phyloP scores from a whole-genome alignment of 2,329 filamentous ascomycete species.

The Mycosphaerella sp. region DNA sequence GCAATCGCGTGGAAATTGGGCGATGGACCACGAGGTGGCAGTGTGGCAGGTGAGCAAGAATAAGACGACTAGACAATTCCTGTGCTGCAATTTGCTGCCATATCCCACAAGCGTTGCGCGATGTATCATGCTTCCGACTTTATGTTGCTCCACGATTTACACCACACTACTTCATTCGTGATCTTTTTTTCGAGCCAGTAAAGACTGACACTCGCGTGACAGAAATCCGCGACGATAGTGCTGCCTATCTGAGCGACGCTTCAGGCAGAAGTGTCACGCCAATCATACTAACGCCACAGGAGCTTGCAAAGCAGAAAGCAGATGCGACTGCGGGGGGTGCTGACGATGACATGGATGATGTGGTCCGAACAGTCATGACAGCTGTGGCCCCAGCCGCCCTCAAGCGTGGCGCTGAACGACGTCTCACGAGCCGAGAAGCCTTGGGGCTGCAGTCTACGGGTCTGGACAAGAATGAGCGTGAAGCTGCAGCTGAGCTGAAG shows the following conservation, averaged over 20 bases:
- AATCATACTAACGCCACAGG: constrained; percentile 22
- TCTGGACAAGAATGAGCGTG: constrained; percentile 36
- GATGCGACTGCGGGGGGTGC: constrained; percentile 2
- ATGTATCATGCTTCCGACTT: background rate
- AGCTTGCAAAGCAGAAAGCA: constrained; percentile 6
- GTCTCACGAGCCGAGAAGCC: constrained; percentile 1
- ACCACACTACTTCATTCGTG: background rate
- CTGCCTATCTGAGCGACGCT: constrained; percentile 43
- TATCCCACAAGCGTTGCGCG: background rate
- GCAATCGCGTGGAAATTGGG: constrained; percentile 52
- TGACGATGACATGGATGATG: background rate
- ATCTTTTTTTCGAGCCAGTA: background rate
- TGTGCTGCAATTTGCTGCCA: background rate
- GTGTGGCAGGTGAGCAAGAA: constrained; percentile 47
- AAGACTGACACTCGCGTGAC: constrained; percentile 7
- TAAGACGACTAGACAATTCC: background rate
- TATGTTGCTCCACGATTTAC: constrained; percentile 3
- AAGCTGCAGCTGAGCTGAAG: constrained; percentile 41
- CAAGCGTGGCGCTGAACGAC: constrained; percentile 8
- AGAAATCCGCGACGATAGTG: constrained; percentile 29
- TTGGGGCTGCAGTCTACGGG: constrained; percentile 1
- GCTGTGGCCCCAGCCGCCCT: constrained; percentile 3
- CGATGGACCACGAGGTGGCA: constrained; percentile 52
- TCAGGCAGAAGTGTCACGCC: constrained; percentile 45
- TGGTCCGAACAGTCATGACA: background rate